A percentile compares a stretch with the other conserved stretches of the same genome.
These are phyloP conservation scores for Rhizopus stolonifer DNA, from an alignment of 371 early-diverging fungal genomes.

Conservation along the genomic window DNA sequence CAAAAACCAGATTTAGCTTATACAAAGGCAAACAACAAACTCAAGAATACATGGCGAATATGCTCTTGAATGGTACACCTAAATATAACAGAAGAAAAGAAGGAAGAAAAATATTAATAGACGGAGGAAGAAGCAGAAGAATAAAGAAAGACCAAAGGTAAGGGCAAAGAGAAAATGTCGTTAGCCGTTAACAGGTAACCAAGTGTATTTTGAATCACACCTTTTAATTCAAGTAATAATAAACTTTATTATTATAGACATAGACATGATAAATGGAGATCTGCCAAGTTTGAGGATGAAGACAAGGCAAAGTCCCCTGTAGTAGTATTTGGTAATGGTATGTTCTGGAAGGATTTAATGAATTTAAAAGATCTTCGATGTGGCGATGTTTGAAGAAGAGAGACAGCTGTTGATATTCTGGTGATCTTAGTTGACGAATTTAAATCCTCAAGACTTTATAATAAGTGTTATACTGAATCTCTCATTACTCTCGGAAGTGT, in stretches of 20 bases:
- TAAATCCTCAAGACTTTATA: not conserved
- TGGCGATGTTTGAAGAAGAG: slow-evolving; percentile 3
- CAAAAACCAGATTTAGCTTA: not conserved
- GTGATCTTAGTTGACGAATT: not conserved
- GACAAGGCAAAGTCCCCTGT: not conserved
- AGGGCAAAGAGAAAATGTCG: not conserved
- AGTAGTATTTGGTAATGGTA: slow-evolving; percentile 4
- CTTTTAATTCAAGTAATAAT: not conserved
- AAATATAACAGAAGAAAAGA: not conserved
- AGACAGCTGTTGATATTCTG: not conserved
- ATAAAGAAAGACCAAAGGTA: not conserved
- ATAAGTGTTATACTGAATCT: not conserved
- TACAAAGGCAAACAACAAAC: slow-evolving; percentile 6
- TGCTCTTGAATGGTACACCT: not conserved
- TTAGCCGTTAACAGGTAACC: not conserved
- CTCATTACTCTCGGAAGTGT: not conserved
- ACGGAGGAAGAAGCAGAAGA: too few species aligned
- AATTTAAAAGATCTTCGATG: not conserved
- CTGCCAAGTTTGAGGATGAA: not conserved
- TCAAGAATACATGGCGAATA: not conserved
- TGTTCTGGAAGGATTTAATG: not conserved
- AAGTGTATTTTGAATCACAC: not conserved
- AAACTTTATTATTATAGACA: too few species aligned
- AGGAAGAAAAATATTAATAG: too few species aligned
- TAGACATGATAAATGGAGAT: not conserved